Conservation (phyloP, 345 rosid genomes). For the Punica granatum region DNA sequence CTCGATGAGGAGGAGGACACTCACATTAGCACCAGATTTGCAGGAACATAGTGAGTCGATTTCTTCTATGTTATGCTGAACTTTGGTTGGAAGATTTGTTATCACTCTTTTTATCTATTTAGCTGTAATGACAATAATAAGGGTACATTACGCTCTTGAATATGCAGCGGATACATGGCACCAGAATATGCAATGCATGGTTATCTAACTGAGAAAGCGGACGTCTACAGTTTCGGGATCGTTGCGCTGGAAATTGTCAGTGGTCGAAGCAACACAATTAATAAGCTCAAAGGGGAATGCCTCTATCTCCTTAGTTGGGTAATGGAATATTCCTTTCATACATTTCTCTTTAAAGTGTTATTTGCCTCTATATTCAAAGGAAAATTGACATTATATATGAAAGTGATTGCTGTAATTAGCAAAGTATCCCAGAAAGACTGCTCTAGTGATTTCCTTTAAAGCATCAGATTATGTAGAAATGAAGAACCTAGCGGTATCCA, state of each 20-base stretch:
- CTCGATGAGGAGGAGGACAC: constrained; percentile 14
- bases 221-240: constrained; percentile 11
- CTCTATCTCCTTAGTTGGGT: constrained; percentile 10
- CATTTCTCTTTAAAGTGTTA: too few species aligned
- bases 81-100: too few species aligned
- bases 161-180: constrained; percentile 16
- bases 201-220: constrained; percentile 11
- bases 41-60: constrained; percentile 55
- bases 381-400: too few species aligned
- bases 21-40: constrained; percentile 18
- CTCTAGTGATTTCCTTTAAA: too few species aligned
- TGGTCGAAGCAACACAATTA: constrained; percentile 7
- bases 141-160: not conserved
- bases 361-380: too few species aligned
- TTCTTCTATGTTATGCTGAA: not conserved
- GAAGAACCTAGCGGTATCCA: too few species aligned
- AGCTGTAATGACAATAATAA: not conserved
- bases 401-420: too few species aligned
- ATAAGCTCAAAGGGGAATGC: not conserved
- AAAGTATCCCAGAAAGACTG: too few species aligned
- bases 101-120: too few species aligned
- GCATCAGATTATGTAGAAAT: too few species aligned
- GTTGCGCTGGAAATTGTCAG: constrained; percentile 12
- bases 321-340: not conserved
- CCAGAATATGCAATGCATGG: constrained; percentile 13